Evolutionary conservation across 306 rosid species (phyloP), one percentile per base, ranked within the genome.

Genomic region (Fagus crenata): DNA sequence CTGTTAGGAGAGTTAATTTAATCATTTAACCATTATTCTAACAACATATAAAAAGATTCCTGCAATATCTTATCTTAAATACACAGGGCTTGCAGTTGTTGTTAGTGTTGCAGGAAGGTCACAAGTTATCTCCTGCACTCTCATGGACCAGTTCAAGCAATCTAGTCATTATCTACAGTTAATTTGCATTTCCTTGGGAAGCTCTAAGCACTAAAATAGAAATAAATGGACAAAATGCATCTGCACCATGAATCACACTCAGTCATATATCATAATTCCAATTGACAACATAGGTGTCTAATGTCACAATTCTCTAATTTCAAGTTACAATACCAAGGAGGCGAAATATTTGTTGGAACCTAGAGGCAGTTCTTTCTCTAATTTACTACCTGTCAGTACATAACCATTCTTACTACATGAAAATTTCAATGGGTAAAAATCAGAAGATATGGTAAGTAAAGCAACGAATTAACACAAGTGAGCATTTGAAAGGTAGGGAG

Each of bases 341-440:
- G 36, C 18, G 35, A 58, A 18, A 58, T 35, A 58, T 58, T 7
- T 58, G 28, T 22, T 28, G 7, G 49, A 22, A 7, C 61, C 28
- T n/a, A 28, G 61, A 28, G 61, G 31, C 28, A 28, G 32, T 55
- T 7, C 61, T 61, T 64, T 36, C 11, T 6, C 8, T 64, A 64
- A 64, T 64, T 37, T 54, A 61, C 14, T 56, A 41, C 35, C 56
- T 43, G 40, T 22, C n/a, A 79, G 73, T 60, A 36, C 79, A 31
- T 39, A 56, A 5, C 69, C 39, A 67, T 74, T 55, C 72, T 53
- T 75, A 37, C 36, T 14, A 59, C 14, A 65, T 59, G 17, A 79
- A 53, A 31, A 71, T 51, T 35, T 14, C 64, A 32, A 40, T 51
- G 35, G 53, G 71, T 61, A 74, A 80, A 77, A 82, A 65, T 8